Percentiles rank a stretch among this genome's conserved stretches.
Conservation (phyloP, 2,329 filamentous ascomycete species). For the Shiraia sp. region DNA sequence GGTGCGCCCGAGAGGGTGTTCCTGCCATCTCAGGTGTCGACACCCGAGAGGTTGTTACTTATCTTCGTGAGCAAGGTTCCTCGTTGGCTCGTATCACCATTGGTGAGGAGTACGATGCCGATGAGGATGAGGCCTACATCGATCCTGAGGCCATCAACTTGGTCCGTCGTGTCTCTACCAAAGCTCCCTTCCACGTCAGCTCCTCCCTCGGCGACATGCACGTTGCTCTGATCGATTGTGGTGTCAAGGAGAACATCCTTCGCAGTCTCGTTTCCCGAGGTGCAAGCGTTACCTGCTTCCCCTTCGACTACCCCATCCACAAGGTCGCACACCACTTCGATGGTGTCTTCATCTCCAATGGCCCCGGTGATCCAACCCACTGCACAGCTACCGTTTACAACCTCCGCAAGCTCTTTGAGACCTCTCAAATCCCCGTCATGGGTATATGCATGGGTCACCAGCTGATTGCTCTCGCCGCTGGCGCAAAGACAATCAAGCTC, state of each 20-base stretch:
- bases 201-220: slow-evolving; percentile 83
- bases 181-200: slow-evolving; percentile 94
- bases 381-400: slow-evolving; percentile 94
- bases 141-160: slow-evolving; percentile 97
- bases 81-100: slow-evolving; percentile 93
- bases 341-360: slow-evolving; percentile 98
- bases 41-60: slow-evolving; percentile 93
- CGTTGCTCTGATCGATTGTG: slow-evolving; percentile 93
- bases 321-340: slow-evolving; percentile 98
- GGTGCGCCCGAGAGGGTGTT: slow-evolving; percentile 95
- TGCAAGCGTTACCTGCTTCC: slow-evolving; percentile 90
- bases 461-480: slow-evolving; percentile 85
- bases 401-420: slow-evolving; percentile 86
- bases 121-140: slow-evolving; percentile 94
- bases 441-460: slow-evolving; percentile 98
- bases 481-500: slow-evolving; percentile 91
- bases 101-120: slow-evolving; percentile 96
- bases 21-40: slow-evolving; percentile 96
- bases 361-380: slow-evolving; percentile 96
- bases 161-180: slow-evolving; percentile 94
- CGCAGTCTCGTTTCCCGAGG: slow-evolving; percentile 90
- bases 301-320: slow-evolving; percentile 96
- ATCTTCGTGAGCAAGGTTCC: slow-evolving; percentile 93
- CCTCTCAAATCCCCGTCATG: slow-evolving; percentile 89
- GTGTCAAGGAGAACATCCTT: slow-evolving; percentile 99